Percentiles rank a stretch among this genome's conserved stretches.
These are phyloP conservation scores for Nigrospora sphaerica DNA, from an alignment of 2,329 filamentous ascomycete genomes.

Conservation along the genomic window DNA sequence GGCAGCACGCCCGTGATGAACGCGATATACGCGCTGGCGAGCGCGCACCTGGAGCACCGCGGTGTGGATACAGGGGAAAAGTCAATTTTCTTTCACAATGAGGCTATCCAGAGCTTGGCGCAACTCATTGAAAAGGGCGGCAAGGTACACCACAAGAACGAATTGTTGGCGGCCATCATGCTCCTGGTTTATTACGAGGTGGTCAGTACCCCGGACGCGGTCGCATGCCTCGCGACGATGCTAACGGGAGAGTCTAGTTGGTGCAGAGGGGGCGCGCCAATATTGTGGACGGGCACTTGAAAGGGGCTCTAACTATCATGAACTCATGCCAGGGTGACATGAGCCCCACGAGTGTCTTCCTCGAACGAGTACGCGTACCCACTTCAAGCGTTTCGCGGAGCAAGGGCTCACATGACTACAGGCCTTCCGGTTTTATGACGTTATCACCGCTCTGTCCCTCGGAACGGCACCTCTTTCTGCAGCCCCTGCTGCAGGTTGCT, in stretches of 20 bases:
- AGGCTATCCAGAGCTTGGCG: constrained; percentile 50
- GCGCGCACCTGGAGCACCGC: constrained; percentile 72
- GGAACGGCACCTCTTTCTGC: constrained; percentile 49
- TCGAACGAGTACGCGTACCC: constrained; percentile 42
- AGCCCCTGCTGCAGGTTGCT: constrained; percentile 37
- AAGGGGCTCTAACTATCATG: constrained; percentile 56
- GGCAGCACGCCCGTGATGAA: constrained; percentile 60
- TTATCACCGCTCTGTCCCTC: constrained; percentile 55
- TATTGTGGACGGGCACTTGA: constrained; percentile 54
- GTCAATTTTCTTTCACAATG: constrained; percentile 52
- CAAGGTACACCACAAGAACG: constrained; percentile 40
- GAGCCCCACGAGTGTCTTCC: constrained; percentile 47
- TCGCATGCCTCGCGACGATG: constrained; percentile 1
- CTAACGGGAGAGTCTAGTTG: constrained; percentile 32
- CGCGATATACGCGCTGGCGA: constrained; percentile 76
- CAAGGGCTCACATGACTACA: constrained; percentile 22
- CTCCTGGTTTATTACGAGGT: constrained; percentile 58
- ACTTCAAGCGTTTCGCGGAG: too few species aligned
- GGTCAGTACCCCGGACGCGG: constrained; percentile 29
- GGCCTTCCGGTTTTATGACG: constrained; percentile 61
- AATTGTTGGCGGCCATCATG: constrained; percentile 54
- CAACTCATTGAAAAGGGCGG: constrained; percentile 47
- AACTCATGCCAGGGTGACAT: constrained; percentile 34
- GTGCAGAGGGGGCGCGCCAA: constrained; percentile 53
- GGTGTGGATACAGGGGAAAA: constrained; percentile 46